Evolutionary conservation across 352 stramenopile genomes (phyloP), one percentile per base, ranked within the genome.

Genomic region (Phytophthora europaea): DNA sequence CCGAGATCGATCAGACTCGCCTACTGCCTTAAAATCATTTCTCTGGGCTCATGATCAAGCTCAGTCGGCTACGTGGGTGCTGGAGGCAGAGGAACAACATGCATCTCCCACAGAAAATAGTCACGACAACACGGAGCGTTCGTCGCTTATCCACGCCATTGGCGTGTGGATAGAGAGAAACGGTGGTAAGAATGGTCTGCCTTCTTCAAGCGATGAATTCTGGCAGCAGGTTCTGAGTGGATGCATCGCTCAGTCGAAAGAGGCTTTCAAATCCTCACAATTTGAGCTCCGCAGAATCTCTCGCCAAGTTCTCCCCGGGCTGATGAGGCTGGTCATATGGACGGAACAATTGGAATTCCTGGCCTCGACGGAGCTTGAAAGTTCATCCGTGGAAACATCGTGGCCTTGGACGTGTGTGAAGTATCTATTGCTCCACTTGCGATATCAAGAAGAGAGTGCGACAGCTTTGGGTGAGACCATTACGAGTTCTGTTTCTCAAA

Each of bases 281-380:
- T 94, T 91, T 68, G 82, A 94, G 53, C 79, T 94, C 31, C 81
- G 81, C 9, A 75, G 88, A 16, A 93, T 94, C 43, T 83, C 83
- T 15, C 74, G 72, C 1, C 88, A 94, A 53, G 58, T 87, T 26
- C 73, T 93, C 7, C 84, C 85, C 6, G 78, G 83, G 0, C 63
- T 94, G 2, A 71, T 92, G 61, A 72, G 83, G 2, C 51, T 94
- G n/a, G 57, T 67, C 10, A 43, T 90, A 7, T 93, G 88, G 88
- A 79, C 80, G 7, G 66, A 78, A 0, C 61, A 88, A 7, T n/a
- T 82, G 8, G 18, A 73, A 15, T 62, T 84, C 5, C 10, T 86
- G 18, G 58, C 57, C 0, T 48, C 28, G 4, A 67, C 45, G 9
- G 28, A 59, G 12, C 22, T 77, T 16, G 18, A 66, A 12, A 55